These are phyloP conservation scores for Syzygium malaccense DNA, from an alignment of 441 rosid species.

Conservation along the genomic window DNA sequence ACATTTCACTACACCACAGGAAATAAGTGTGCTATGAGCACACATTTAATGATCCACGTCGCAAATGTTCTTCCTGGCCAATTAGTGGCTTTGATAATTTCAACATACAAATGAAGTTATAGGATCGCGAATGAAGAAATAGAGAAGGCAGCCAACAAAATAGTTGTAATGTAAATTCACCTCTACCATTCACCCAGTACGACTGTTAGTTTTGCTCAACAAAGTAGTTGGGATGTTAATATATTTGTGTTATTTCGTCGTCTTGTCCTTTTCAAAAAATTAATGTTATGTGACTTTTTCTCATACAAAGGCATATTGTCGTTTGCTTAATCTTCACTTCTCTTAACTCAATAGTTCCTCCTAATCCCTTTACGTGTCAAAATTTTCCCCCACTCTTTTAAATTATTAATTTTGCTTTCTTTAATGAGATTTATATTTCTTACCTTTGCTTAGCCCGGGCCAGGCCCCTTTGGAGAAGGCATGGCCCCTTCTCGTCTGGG, in stretches of 20 bases:
- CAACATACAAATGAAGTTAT: no score
- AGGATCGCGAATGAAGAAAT: accelerated
- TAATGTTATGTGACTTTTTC: not conserved
- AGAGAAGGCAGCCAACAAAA: accelerated
- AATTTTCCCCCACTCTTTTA: not conserved
- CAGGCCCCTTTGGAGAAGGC: not conserved
- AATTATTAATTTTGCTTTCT: not conserved
- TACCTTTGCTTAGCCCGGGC: not conserved
- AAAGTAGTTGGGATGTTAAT: accelerated
- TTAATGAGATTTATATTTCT: no score
- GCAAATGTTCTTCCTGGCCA: no score
- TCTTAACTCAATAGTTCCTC: not conserved
- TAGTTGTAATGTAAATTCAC: no score
- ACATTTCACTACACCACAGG: no score
- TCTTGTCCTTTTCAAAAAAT: not conserved
- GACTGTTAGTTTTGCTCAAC: not conserved
- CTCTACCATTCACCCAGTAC: accelerated
- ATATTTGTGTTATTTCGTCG: not conserved
- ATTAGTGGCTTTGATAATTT: no score
- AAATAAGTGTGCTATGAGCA: no score
- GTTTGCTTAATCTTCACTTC: not conserved
- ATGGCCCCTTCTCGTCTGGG: not conserved
- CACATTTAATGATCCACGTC: no score
- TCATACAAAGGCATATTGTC: accelerated
- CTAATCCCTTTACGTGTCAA: accelerated